A percentile compares a stretch with the other conserved stretches of the same genome.
Evolutionary conservation across 2,329 filamentous ascomycete genomes (phyloP).

Genomic region (Dendrostoma leiphaemia): DNA sequence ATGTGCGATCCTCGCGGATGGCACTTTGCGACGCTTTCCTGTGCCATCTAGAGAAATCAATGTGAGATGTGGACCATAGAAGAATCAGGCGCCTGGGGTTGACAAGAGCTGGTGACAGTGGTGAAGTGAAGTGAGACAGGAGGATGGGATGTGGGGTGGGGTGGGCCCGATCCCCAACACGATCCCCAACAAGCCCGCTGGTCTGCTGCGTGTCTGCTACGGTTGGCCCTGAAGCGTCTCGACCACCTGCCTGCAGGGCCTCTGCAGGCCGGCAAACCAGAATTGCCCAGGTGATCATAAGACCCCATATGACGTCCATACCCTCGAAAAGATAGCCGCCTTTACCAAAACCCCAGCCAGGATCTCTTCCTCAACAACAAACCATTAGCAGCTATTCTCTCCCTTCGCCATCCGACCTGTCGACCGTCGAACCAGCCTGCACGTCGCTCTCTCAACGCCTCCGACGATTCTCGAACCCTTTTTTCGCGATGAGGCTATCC

Average conservation of each 20-base stretch:
- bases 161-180: not conserved
- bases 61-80: no score
- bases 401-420: no score
- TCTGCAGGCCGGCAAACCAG: not conserved
- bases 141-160: not conserved
- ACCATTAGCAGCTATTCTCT: not conserved
- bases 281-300: conserved; percentile 3
- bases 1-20: no score
- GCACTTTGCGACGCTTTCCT: no score
- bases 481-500: conserved; percentile 39
- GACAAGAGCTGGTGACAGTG: no score
- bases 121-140: no score
- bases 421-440: not conserved
- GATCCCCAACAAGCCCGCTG: no score
- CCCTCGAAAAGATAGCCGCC: conserved; percentile 13
- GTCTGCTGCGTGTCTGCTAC: no score
- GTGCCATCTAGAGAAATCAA: no score
- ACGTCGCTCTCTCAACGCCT: not conserved
- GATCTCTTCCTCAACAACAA: not conserved
- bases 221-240: not conserved
- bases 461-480: not conserved
- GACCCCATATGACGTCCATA: conserved; percentile 15
- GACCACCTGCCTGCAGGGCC: not conserved
- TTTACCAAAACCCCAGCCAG: conserved; percentile 4
- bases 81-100: no score